A percentile compares a stretch with the other conserved stretches of the same genome.
Evolutionary conservation across 495 filamentous ascomycete species (phyloP).

Genomic region (Lichina pygmaea): DNA sequence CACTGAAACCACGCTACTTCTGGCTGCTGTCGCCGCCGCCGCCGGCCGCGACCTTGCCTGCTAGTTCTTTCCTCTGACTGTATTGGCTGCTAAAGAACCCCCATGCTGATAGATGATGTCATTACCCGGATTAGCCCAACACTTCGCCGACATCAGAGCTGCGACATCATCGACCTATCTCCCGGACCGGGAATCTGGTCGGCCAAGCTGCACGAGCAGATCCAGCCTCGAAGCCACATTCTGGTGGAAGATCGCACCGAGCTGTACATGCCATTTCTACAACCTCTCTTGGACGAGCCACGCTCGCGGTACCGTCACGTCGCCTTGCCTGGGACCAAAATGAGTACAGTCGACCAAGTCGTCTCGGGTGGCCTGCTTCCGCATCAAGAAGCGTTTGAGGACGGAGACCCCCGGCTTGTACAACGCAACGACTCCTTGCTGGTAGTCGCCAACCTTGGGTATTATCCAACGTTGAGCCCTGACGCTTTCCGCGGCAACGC

Average conservation of each 20-base stretch:
- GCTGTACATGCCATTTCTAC: conserved; percentile 27
- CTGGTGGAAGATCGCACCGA: conserved; percentile 38
- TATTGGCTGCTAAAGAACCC: not conserved
- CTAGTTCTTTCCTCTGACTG: too few species aligned
- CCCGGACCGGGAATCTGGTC: conserved; percentile 57
- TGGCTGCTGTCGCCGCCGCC: not conserved
- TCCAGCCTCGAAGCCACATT: conserved; percentile 56
- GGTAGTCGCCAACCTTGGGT: conserved; percentile 29
- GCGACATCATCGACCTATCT: conserved; percentile 66
- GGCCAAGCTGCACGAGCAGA: conserved; percentile 36
- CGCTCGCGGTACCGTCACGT: conserved; percentile 26
- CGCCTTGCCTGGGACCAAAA: conserved; percentile 19
- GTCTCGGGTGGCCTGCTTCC: conserved; percentile 19
- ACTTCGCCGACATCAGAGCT: conserved; percentile 32
- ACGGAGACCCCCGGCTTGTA: conserved; percentile 8
- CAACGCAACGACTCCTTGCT: conserved; percentile 37
- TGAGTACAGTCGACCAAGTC: conserved; percentile 21
- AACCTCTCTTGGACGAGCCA: conserved; percentile 28
- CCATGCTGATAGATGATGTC: conserved; percentile 16
- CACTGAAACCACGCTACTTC: not conserved
- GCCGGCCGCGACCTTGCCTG: too few species aligned
- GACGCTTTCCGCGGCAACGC: conserved; percentile 13
- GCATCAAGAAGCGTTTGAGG: conserved; percentile 15
- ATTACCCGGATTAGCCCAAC: conserved; percentile 26
- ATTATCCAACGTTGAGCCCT: conserved; percentile 8